Conservation (phyloP, 2,329 filamentous ascomycete species). For the Ophiosphaerella narmari region DNA sequence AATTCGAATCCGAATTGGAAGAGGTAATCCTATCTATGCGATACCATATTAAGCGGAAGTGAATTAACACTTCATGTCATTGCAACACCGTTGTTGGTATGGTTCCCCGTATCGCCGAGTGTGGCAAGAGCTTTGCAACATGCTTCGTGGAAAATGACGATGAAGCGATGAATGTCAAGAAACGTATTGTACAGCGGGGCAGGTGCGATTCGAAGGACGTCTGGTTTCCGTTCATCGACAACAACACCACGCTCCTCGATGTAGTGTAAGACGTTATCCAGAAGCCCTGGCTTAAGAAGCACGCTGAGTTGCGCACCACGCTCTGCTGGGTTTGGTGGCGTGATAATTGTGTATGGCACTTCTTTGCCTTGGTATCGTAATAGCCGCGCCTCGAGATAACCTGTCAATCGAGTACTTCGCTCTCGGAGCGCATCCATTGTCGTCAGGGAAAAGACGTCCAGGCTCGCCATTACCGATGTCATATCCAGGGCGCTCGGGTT, state of each 20-base stretch:
- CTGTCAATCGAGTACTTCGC: constrained; percentile 75
- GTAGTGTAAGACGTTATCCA: constrained; percentile 68
- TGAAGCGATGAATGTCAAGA: constrained; percentile 63
- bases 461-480: constrained; percentile 71
- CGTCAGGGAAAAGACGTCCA: constrained; percentile 75
- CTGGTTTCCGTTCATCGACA: constrained; percentile 81
- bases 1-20: neutral
- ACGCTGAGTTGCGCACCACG: constrained; percentile 82
- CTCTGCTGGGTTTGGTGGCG: constrained; percentile 68
- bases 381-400: constrained; percentile 67
- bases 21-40: no score
- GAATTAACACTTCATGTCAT: constrained; percentile 4
- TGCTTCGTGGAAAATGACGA: constrained; percentile 56
- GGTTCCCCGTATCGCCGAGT: neutral
- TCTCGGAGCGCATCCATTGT: constrained; percentile 69
- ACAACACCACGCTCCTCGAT: constrained; percentile 73
- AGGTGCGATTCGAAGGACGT: constrained; percentile 83
- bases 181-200: constrained; percentile 84
- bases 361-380: constrained; percentile 22
- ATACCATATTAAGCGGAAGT: no score
- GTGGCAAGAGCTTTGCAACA: constrained; percentile 46
- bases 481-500: constrained; percentile 83
- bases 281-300: constrained; percentile 66
- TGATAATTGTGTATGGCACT: constrained; percentile 62
- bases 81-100: constrained; percentile 11